phyloP scores from a whole-genome alignment of 306 rosid species.

The Glycine latifolia region DNA sequence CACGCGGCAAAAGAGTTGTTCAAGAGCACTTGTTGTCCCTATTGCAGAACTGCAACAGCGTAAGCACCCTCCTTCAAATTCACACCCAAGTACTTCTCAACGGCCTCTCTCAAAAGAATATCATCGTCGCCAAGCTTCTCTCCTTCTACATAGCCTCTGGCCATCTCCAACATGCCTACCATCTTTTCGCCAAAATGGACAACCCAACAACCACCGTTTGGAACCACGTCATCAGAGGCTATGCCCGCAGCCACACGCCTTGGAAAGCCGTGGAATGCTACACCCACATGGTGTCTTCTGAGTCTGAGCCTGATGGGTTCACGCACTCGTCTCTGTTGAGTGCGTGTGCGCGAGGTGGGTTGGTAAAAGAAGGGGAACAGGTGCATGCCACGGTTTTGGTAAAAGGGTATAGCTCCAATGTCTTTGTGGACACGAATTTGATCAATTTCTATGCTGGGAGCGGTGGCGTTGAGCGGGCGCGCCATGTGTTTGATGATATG shows the following conservation, averaged over 20 bases:
- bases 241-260: conserved; percentile 50
- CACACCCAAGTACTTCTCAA: conserved; percentile 63
- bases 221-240: conserved; percentile 71
- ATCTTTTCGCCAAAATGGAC: conserved; percentile 43
- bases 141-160: conserved; percentile 58
- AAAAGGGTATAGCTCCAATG: conserved; percentile 67
- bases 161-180: conserved; percentile 48
- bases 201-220: conserved; percentile 64
- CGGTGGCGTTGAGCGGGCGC: conserved; percentile 54
- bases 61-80: conserved; percentile 56
- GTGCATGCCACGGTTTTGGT: conserved; percentile 63
- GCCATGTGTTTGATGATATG: conserved; percentile 68
- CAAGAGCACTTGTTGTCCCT: conserved; percentile 58
- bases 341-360: conserved; percentile 67
- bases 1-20: conserved; percentile 47
- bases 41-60: conserved; percentile 51
- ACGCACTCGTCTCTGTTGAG: conserved; percentile 72
- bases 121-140: conserved; percentile 59
- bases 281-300: conserved; percentile 52
- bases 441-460: conserved; percentile 53
- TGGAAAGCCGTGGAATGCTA: conserved; percentile 55
- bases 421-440: conserved; percentile 68
- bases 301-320: conserved; percentile 63
- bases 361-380: conserved; percentile 72
- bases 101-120: conserved; percentile 63